Base-by-base conservation (phyloP, 2,329 filamentous ascomycete genomes). In the Cladosporium sp. region DNA sequence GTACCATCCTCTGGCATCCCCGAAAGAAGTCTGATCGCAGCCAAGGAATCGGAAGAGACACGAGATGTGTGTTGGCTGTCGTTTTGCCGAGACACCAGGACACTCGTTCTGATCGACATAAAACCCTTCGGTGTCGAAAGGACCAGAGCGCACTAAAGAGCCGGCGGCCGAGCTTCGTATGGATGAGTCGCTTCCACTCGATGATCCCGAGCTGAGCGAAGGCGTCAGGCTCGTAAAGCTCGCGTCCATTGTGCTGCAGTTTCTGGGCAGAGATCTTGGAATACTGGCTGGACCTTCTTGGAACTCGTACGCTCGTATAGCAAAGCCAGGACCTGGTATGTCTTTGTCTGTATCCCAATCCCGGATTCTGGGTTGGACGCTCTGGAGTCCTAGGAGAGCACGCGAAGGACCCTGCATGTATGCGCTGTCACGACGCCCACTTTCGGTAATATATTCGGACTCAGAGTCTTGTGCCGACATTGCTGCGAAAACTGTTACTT, bases 41-140 rank as follows among this genome's bases (percentile, higher is more conserved):
- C 62, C 64, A 37, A 73, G 67, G 57, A 69, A 68, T 6, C 62
- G 46, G 61, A 69, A 71, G 2, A 67, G 68, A 62, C 69, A 71
- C 46, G 49, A 18, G 12, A 50, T 37, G 37, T 12, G 6, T 28
- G 26, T 52, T 23, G 62, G 37, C 21, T 62, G 11, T 28, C 21
- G 60, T 3, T 53, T 21, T 16, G 33, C 35, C 28, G 52, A 52
- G 14, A 12, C 26, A 4, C 31, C 14, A 26, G 37, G 10, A 7
- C 21, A 16, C 29, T 28, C 28, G 12, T n/a, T 35, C 12, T 28
- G 49, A 29, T 31, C 35, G 18, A 44, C 50, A 14, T 55, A 37
- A 18, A n/a, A 28, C 21, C 55, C 62, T 21, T 65, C 55, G 14
- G 21, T 28, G 37, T 65, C 62, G 21, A 65, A 35, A 10, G 16